A percentile compares a stretch with the other conserved stretches of the same genome.
Evolutionary conservation across 1,284 basidiomycete species (phyloP).

Genomic region (Wallemia mellicola): DNA sequence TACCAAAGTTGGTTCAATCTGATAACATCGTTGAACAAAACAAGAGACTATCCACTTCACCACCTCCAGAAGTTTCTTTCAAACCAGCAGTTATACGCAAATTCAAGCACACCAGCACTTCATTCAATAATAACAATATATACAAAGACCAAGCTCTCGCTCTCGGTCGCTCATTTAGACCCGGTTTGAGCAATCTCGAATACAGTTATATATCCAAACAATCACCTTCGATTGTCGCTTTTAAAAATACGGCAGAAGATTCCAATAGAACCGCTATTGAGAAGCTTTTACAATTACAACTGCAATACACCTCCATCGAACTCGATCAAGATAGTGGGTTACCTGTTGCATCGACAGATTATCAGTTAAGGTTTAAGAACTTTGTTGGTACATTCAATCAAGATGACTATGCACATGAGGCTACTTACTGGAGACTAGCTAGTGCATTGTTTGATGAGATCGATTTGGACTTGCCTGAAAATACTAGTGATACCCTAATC

Average conservation of each 20-base stretch:
- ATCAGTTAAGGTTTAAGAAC: constrained; percentile 40
- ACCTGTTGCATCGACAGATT: constrained; percentile 27
- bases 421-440: constrained; percentile 57
- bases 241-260: background rate
- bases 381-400: constrained; percentile 42
- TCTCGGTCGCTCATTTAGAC: constrained; percentile 62
- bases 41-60: background rate
- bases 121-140: constrained; percentile 1
- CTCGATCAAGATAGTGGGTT: constrained; percentile 24
- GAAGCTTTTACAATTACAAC: constrained; percentile 42
- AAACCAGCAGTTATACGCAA: background rate
- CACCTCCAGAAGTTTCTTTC: background rate
- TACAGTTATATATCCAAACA: constrained; percentile 39
- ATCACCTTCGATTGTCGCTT: background rate
- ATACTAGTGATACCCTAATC: constrained; percentile 26
- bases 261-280: background rate
- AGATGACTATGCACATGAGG: constrained; percentile 42
- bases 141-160: constrained; percentile 26
- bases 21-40: background rate
- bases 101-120: background rate
- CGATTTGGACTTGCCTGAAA: constrained; percentile 31
- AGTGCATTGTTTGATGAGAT: constrained; percentile 65
- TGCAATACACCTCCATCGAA: constrained; percentile 37
- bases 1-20: background rate
- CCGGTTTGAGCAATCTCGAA: constrained; percentile 64